Evolutionary conservation across 2,329 filamentous ascomycete species (phyloP), one percentile per base, ranked within the genome.

Genomic region (Diaporthe humulicola): DNA sequence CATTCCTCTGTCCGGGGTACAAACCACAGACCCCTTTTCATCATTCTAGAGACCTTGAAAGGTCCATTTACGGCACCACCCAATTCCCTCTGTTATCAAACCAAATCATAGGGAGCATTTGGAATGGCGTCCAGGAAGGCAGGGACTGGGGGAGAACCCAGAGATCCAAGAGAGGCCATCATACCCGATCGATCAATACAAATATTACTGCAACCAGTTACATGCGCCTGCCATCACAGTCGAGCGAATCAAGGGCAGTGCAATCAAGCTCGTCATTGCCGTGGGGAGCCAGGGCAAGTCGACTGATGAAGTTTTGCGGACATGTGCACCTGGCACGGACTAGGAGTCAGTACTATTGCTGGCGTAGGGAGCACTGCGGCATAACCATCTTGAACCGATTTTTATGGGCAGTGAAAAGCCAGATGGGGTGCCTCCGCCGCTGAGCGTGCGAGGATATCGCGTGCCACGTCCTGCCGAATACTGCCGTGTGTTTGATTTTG

Each of bases 111-210:
- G 60, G 75, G 75, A 74, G 73, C 60, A 74, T 58, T 64, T 52
- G 66, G 75, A 64, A 76, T 54, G 75, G 75, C 75, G 75, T 76
- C 73, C 70, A 71, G 75, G 50, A 74, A 48, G 48, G 58, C n/a
- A 42, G 60, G 73, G 69, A 58, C 60, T 52, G 36, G 17, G 40
- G 38, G 48, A 69, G 57, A 36, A 38, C 66, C 48, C 66, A 54
- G 64, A 71, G 71, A 58, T 50, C 50, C 45, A 73, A 70, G 56
- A 58, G 52, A 73, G 57, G 66, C 33, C 61, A 54, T 71, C 54
- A 61, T 54, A 58, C 66, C 71, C 58, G 38, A 50, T 66, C 69
- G 74, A 67, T 74, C 74, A 73, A 74, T 75, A 74, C 58, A 75
- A 69, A 74, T 70, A 58, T 61, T 74, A 54, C 60, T 71, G 61